Evolutionary conservation across 495 filamentous ascomycete genomes (phyloP).

Genomic region (Hypoxylon intermedium): DNA sequence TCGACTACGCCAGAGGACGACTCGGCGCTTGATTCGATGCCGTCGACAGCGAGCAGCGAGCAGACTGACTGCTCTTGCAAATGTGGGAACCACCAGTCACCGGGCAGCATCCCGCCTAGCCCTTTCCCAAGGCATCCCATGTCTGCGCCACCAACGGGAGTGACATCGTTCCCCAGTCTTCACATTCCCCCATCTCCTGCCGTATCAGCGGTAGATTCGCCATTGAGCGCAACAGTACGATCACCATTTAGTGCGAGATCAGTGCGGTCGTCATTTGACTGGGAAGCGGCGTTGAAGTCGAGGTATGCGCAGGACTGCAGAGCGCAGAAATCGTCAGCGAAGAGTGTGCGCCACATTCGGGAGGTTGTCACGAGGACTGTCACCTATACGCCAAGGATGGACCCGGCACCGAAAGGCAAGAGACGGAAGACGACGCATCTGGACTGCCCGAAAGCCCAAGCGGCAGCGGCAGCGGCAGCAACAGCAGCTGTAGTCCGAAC

Average conservation of each 20-base stretch:
- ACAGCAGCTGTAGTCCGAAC: conserved; percentile 25
- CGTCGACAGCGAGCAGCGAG: conserved; percentile 62
- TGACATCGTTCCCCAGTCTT: conserved; percentile 56
- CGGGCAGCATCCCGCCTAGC: conserved; percentile 46
- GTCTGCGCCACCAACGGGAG: conserved; percentile 63
- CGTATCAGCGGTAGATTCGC: conserved; percentile 55
- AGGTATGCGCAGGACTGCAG: conserved; percentile 54
- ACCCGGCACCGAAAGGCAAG: conserved; percentile 77
- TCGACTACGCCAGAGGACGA: conserved; percentile 45
- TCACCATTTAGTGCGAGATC: conserved; percentile 62
- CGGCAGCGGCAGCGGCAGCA: conserved; percentile 28
- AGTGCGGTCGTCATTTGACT: conserved; percentile 65
- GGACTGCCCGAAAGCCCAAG: conserved; percentile 35
- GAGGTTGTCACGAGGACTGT: conserved; percentile 80
- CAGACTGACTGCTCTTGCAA: conserved; percentile 62
- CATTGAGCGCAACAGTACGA: conserved; percentile 50
- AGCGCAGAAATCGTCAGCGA: conserved; percentile 55
- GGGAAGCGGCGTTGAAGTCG: conserved; percentile 63
- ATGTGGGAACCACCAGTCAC: conserved; percentile 57
- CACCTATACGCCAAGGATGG: conserved; percentile 74
- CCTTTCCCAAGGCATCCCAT: conserved; percentile 57
- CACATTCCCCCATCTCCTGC: conserved; percentile 68
- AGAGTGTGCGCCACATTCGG: conserved; percentile 63
- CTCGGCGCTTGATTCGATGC: conserved; percentile 53
- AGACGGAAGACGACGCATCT: conserved; percentile 61